These are phyloP conservation scores for Castanospermum australe DNA, from an alignment of 306 rosid species.

Conservation along the genomic window DNA sequence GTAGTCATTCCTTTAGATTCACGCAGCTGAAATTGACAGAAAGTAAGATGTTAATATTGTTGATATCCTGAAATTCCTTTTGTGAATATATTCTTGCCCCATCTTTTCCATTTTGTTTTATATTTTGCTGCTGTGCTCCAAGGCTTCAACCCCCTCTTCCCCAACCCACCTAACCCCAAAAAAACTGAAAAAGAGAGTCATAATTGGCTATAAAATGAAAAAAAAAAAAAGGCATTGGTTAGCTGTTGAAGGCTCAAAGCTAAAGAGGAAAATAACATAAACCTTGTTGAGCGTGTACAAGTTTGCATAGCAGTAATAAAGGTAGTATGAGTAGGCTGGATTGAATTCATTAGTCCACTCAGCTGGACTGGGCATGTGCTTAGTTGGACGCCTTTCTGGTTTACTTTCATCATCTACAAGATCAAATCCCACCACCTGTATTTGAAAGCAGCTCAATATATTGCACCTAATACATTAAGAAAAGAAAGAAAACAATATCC, in stretches of 20 bases:
- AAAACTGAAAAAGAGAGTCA: background rate
- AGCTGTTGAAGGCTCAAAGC: constrained; percentile 2
- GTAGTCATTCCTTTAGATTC: constrained; percentile 71
- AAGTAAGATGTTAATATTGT: constrained; percentile 11
- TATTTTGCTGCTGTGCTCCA: background rate
- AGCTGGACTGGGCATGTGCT: constrained; percentile 89
- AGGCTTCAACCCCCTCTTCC: background rate
- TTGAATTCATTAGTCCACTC: constrained; percentile 86
- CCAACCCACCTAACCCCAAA: background rate
- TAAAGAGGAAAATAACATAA: constrained; percentile 7
- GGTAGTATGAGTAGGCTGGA: constrained; percentile 83
- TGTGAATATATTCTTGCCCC: background rate
- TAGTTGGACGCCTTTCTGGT: constrained; percentile 91
- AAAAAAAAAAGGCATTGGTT: background rate
- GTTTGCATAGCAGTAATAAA: constrained; percentile 78
- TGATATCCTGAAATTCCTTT: background rate
- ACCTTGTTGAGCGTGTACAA: constrained; percentile 87
- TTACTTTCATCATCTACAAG: constrained; percentile 88
- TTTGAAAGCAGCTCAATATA: constrained; percentile 16
- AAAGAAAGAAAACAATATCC: background rate
- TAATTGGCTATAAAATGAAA: background rate
- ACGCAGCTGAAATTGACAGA: constrained; percentile 64
- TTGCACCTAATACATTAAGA: background rate
- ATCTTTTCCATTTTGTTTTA: background rate
- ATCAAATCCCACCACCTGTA: constrained; percentile 87